These are phyloP conservation scores for Coccomyxa sp. DNA, from an alignment of 139 green algal species.

Conservation along the genomic window DNA sequence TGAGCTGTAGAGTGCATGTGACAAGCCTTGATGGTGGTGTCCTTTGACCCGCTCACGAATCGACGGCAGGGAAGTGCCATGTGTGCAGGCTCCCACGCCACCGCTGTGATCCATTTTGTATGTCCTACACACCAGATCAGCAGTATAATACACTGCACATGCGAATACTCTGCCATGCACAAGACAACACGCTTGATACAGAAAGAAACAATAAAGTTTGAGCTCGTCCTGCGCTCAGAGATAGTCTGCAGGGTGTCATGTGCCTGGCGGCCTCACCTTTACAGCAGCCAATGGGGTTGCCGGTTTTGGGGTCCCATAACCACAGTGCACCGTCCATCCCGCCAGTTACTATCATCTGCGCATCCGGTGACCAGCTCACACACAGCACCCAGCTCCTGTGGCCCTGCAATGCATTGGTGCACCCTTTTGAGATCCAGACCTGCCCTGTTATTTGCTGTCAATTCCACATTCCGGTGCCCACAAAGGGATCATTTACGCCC, in stretches of 20 bases:
- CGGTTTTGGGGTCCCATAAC: constrained; percentile 79
- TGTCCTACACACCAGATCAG: constrained; percentile 58
- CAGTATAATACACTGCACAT: not conserved
- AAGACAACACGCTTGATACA: too few relatives aligned
- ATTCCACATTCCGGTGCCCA: too few relatives aligned
- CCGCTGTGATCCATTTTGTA: constrained; percentile 86
- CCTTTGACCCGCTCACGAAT: constrained; percentile 77
- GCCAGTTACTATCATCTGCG: constrained; percentile 63
- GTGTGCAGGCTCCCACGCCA: constrained; percentile 95
- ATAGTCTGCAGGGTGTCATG: too few relatives aligned
- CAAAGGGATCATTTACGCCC: too few relatives aligned
- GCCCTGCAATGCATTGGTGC: constrained; percentile 37
- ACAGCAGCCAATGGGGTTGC: constrained; percentile 57
- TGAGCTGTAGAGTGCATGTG: too few relatives aligned
- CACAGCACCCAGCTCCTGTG: constrained; percentile 93
- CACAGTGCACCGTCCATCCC: constrained; percentile 82
- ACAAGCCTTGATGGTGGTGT: constrained; percentile 47
- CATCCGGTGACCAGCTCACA: constrained; percentile 91
- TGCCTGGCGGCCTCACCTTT: constrained; percentile 4
- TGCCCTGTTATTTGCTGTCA: too few relatives aligned
- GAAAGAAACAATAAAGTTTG: too few relatives aligned
- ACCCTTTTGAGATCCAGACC: too few relatives aligned
- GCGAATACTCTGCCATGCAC: not conserved
- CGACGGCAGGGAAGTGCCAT: constrained; percentile 58
- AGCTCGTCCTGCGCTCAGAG: too few relatives aligned